Base-by-base conservation (phyloP, 495 filamentous ascomycete species). In the Penicillium bialowiezense region DNA sequence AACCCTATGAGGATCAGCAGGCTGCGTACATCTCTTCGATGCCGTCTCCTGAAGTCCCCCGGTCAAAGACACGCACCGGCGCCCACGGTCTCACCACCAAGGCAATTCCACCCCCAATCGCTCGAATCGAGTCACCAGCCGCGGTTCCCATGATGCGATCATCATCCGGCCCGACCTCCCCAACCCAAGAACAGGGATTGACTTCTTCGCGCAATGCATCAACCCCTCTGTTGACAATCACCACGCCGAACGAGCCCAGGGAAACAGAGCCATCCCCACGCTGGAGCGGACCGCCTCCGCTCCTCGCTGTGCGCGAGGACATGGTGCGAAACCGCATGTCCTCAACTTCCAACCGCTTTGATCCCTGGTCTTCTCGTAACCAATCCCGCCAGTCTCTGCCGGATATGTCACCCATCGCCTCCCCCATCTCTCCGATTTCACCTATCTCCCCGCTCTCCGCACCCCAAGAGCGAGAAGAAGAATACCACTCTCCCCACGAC, bases 231-330 rank as follows among this genome's bases (percentile, higher is more conserved):
- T 57, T 72, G 32, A 62, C 53, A 7, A 59, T 71, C 29, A 62
- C 73, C 2, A 63, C 74, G 5, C 34, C 50, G 13, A 31, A 36
- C 14, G 36, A 50, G 1, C 13, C 29, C 4, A 41, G 58, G 58
- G 38, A 52, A 15, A 9, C 52, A 52, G 14, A 39, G 32, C 29
- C 51, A 23, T 24, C 61, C 48, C 53, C 63, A 7, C 52, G 54
- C 24, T 72, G 67, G 66, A 67, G 56, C 41, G 67, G 67, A 0
- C 62, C 68, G 2, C 59, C 65, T 21, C 66, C 71, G 10, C 65
- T 74, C 19, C 61, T 75, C 7, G 72, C 69, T 5, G 67, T 73
- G 32, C 69, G 72, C 3, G 69, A 75, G 59, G 64, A 52, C 24
- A 63, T 64, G 56, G 51, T 73, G 45, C 65, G 56, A 34, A 72